phyloP scores from a whole-genome alignment of 1,284 basidiomycete genomes.

The Ustilago lituana region DNA sequence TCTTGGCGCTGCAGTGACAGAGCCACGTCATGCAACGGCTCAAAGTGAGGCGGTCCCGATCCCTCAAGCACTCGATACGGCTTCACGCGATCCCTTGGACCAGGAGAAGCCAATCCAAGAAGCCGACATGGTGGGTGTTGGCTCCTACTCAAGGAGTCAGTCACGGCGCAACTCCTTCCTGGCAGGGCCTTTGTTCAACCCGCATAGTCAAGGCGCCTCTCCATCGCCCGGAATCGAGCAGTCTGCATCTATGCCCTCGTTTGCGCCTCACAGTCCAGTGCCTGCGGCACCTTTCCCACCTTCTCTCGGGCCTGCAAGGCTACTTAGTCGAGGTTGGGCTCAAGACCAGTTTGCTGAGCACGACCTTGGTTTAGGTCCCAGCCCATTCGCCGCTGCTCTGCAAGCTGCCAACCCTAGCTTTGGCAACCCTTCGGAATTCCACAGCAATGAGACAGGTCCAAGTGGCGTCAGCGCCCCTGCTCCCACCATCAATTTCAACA shows the following conservation, averaged over 20 bases:
- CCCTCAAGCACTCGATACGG: not conserved
- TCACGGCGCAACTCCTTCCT: constrained; percentile 54
- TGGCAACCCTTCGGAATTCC: constrained; percentile 2
- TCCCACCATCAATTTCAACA: constrained; percentile 34
- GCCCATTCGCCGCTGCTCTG: constrained; percentile 38
- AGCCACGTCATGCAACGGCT: not conserved
- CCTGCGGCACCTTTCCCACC: not conserved
- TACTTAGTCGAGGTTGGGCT: constrained; percentile 11
- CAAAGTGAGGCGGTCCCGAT: constrained; percentile 5
- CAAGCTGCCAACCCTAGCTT: constrained; percentile 30
- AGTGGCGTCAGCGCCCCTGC: not conserved
- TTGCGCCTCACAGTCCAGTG: not conserved
- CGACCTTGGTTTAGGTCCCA: constrained; percentile 42
- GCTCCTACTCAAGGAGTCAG: constrained; percentile 46
- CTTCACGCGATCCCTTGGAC: not conserved
- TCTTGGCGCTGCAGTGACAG: not conserved
- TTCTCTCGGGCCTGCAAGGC: not conserved
- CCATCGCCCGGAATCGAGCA: not conserved
- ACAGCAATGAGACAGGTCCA: not conserved
- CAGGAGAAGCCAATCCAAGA: not conserved
- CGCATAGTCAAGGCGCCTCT: constrained; percentile 3
- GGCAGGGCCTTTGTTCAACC: constrained; percentile 21
- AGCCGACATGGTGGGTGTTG: constrained; percentile 50
- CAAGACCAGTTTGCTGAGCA: constrained; percentile 34
- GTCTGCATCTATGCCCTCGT: not conserved